Conservation (phyloP, 1,284 basidiomycete genomes). For the Inonotus obliquus region DNA sequence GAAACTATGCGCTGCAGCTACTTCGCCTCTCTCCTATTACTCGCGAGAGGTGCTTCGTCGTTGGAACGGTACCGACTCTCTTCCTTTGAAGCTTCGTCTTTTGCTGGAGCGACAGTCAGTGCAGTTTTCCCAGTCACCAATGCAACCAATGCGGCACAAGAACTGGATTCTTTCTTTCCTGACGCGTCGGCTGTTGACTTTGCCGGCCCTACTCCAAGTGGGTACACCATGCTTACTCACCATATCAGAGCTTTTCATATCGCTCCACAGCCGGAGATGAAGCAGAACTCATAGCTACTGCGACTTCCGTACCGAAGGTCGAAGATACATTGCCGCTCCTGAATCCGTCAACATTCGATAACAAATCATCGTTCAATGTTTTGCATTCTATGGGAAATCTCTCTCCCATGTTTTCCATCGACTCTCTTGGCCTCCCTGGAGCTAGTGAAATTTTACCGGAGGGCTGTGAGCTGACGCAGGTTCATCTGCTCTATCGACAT, state of each 20-base stretch:
- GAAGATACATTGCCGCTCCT: slow-evolving; percentile 35
- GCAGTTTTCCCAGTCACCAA: slow-evolving; percentile 29
- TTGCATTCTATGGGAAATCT: slow-evolving; percentile 52
- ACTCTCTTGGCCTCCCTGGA: slow-evolving; percentile 48
- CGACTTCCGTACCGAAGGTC: slow-evolving; percentile 35
- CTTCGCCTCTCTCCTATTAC: neutral
- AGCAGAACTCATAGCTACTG: slow-evolving; percentile 43
- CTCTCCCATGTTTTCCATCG: slow-evolving; percentile 52
- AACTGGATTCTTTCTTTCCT: slow-evolving; percentile 33
- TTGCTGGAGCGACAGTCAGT: slow-evolving; percentile 33
- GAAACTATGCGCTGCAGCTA: neutral
- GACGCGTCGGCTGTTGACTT: slow-evolving; percentile 42
- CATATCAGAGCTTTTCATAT: neutral
- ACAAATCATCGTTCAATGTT: slow-evolving; percentile 37
- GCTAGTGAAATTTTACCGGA: slow-evolving; percentile 46
- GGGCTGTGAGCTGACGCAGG: slow-evolving; percentile 45
- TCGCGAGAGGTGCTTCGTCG: neutral
- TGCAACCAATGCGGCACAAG: slow-evolving; percentile 26
- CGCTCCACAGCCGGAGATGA: slow-evolving; percentile 40
- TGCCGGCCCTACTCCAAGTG: slow-evolving; percentile 40
- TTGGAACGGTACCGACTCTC: neutral
- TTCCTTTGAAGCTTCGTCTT: slow-evolving; percentile 25
- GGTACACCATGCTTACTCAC: neutral
- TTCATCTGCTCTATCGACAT: slow-evolving; percentile 52
- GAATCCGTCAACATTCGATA: slow-evolving; percentile 33